These are phyloP conservation scores for Begonia peltatifolia DNA, from an alignment of 306 rosid species.

Conservation along the genomic window DNA sequence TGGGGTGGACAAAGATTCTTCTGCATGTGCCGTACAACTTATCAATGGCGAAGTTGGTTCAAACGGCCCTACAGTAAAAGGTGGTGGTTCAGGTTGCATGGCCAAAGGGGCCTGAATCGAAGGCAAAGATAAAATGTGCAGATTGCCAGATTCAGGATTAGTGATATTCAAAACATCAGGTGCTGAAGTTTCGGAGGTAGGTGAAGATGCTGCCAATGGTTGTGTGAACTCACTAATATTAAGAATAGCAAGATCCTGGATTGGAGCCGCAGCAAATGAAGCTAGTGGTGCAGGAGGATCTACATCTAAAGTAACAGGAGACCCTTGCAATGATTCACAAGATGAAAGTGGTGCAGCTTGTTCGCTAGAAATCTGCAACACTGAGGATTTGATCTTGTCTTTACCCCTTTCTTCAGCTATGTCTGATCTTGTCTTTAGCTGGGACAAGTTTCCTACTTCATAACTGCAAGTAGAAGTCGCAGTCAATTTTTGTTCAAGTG, in stretches of 20 bases:
- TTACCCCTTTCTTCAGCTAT: slow-evolving; percentile 9
- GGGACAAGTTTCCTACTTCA: slow-evolving; percentile 20
- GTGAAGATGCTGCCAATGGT: slow-evolving; percentile 6
- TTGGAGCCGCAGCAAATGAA: slow-evolving; percentile 68
- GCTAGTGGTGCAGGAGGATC: slow-evolving; percentile 51
- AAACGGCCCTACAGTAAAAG: neutral
- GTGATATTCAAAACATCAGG: slow-evolving; percentile 12
- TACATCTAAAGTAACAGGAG: slow-evolving; percentile 45
- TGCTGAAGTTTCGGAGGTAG: slow-evolving; percentile 1
- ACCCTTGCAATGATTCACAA: slow-evolving; percentile 45
- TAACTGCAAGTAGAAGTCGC: slow-evolving; percentile 16
- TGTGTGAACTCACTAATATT: slow-evolving; percentile 27
- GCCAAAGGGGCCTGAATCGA: neutral
- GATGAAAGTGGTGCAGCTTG: slow-evolving; percentile 40
- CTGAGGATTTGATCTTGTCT: slow-evolving; percentile 27
- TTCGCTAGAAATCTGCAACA: slow-evolving; percentile 37
- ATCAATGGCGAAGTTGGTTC: slow-evolving; percentile 15
- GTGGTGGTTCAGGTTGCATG: neutral
- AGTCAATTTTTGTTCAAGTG: slow-evolving; percentile 30
- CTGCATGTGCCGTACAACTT: slow-evolving; percentile 14
- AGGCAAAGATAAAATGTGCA: slow-evolving; percentile 18
- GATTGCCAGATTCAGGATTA: slow-evolving; percentile 19
- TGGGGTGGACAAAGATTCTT: slow-evolving; percentile 18
- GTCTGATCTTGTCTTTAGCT: slow-evolving; percentile 25
- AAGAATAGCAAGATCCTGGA: slow-evolving; percentile 53